Evolutionary conservation across 306 rosid genomes (phyloP).

Genomic region (Amphicarpaea edgeworthii): DNA sequence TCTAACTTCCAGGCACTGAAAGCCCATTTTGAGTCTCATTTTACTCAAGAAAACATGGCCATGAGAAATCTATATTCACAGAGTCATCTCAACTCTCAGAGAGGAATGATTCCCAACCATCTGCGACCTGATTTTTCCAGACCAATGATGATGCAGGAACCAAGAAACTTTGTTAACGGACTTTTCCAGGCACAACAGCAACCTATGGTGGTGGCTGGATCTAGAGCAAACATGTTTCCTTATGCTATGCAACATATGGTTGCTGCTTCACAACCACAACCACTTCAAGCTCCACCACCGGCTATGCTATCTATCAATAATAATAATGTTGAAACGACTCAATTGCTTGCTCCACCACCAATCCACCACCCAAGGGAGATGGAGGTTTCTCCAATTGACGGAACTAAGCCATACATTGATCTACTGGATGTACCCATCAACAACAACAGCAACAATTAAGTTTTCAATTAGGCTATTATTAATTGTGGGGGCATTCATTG

Average conservation of each 20-base stretch:
- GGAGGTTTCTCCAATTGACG: conserved; percentile 7
- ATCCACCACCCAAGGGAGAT: not conserved
- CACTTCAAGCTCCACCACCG: not conserved
- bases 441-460: not conserved
- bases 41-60: not conserved
- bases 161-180: not conserved
- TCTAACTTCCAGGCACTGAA: not conserved
- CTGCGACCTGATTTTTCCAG: too few relatives aligned
- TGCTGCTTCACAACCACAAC: not conserved
- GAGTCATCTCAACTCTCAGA: not conserved
- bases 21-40: not conserved
- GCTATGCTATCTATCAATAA: not conserved
- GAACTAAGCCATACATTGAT: conserved; percentile 45
- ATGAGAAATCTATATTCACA: not conserved
- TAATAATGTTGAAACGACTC: not conserved
- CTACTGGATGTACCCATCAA: conserved; percentile 53
- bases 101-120: not conserved
- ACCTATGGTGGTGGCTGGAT: not conserved
- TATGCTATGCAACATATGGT: not conserved
- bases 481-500: conserved; percentile 28
- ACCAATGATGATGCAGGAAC: not conserved
- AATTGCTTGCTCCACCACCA: too few relatives aligned
- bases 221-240: not conserved
- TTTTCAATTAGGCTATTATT: not conserved
- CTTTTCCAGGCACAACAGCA: not conserved